phyloP scores from a whole-genome alignment of 257 asterid species.

The Echites panduratus region DNA sequence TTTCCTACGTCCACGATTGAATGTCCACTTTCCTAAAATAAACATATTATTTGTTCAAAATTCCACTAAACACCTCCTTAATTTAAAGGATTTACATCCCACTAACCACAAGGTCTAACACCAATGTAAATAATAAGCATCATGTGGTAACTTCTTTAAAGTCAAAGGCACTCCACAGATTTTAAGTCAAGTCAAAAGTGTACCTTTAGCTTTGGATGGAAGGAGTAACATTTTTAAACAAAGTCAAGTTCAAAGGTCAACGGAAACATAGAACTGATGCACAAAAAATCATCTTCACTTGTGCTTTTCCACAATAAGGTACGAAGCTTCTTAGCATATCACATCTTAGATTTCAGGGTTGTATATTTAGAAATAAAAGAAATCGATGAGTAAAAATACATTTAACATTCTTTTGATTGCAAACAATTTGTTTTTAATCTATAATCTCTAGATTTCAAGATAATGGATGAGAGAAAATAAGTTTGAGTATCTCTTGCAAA shows the following conservation, averaged over 20 bases:
- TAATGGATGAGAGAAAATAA: not conserved
- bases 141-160: too few species aligned
- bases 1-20: too few species aligned
- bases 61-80: too few species aligned
- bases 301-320: not conserved
- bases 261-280: not conserved
- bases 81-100: too few species aligned
- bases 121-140: too few species aligned
- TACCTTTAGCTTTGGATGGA: too few species aligned
- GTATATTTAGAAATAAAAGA: not conserved
- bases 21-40: too few species aligned
- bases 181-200: too few species aligned
- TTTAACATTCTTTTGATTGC: not conserved
- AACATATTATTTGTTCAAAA: too few species aligned
- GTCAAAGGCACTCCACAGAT: too few species aligned
- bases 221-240: too few species aligned
- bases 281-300: not conserved
- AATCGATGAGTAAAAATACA: not conserved
- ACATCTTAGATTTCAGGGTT: not conserved
- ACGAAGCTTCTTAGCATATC: not conserved
- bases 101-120: too few species aligned
- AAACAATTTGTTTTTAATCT: not conserved
- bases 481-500: not conserved
- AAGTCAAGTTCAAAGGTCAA: not conserved
- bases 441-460: not conserved